Base-by-base conservation (phyloP, 2,329 filamentous ascomycete genomes). In the Cyclaneusma minus region DNA sequence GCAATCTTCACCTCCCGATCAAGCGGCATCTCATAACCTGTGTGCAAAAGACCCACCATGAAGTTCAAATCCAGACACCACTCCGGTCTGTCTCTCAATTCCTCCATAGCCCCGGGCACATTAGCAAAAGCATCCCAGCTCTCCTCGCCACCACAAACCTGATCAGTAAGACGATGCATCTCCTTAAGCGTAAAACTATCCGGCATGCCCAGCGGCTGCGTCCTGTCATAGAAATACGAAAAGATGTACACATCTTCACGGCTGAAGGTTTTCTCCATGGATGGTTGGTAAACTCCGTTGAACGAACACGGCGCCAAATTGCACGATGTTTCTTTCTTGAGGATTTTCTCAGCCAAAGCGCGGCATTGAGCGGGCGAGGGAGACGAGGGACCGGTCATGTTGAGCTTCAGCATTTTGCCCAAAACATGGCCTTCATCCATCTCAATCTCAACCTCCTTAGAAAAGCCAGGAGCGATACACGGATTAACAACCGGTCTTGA, bases 221-320 rank as follows among this genome's bases (percentile, higher is more conserved):
- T 91, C 44, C 91, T 85, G 60, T 98, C 89, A 57, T 79, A 94
- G 58, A 98, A 98, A 66, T 92, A 98, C 16, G 82, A 92, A 56
- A 98, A 87, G 41, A 95, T 83, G 57, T 87, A 98, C 20, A 95
- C 71, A 43, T 94, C 85, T 54, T 95, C 87, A 35, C 66, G 68
- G 14, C 81, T 61, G 45, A 98, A 98, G 0, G 89, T 98, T 64
- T 93, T 92, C 40, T 72, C 74, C 24, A 98, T 65, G 13, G 79
- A 76, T 7, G 89, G 89, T 54, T 98, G 89, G 56, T 98, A 82
- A 16, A 98, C 73, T 37, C 89, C 89, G 51, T 93, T 92, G 71
- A 98, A 98, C 2, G 89, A 93, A 61, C 89, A 98, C n/a, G 89
- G 89, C 0, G 80, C 68, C 25, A 95, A 58, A 35, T 64, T 63